phyloP scores from a whole-genome alignment of 108 stramenopile species.

The Nitzschia inconspicua region DNA sequence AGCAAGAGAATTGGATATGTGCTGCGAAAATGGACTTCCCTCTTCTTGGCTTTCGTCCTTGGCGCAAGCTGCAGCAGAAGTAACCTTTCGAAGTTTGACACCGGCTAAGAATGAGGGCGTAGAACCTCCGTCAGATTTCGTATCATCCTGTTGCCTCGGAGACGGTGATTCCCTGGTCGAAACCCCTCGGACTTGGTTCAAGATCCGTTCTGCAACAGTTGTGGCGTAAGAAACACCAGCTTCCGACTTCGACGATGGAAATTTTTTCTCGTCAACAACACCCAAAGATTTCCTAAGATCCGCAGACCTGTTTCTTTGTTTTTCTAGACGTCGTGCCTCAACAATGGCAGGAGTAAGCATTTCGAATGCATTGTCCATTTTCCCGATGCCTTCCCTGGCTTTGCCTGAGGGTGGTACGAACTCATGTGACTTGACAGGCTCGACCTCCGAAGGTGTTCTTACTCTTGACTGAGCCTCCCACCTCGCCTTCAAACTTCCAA shows the following conservation, averaged over 20 bases:
- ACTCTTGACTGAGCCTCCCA: constrained; percentile 24
- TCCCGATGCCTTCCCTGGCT: not conserved
- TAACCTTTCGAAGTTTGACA: constrained; percentile 39
- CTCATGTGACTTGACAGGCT: no score
- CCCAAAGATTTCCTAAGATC: constrained; percentile 11
- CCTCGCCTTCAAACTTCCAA: constrained; percentile 14
- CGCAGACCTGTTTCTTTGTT: constrained; percentile 6
- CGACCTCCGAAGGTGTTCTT: no score
- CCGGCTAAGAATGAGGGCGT: constrained; percentile 37
- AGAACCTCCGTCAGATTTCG: constrained; percentile 9
- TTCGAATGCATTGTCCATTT: constrained; percentile 11
- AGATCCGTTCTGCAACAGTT: not conserved
- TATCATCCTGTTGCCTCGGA: not conserved
- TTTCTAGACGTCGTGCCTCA: constrained; percentile 17
- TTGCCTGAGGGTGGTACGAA: not conserved
- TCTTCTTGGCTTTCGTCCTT: not conserved
- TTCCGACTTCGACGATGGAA: constrained; percentile 17
- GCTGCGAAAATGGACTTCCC: no score
- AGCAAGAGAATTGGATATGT: not conserved
- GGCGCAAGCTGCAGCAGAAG: not conserved
- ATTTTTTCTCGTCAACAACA: not conserved
- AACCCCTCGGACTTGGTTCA: constrained; percentile 13
- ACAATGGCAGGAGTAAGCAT: constrained; percentile 25
- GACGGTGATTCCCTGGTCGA: constrained; percentile 16
- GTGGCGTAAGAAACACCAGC: constrained; percentile 3